These are phyloP conservation scores for Candida tetrigidarum DNA, from an alignment of 1,139 yeast species.

Conservation along the genomic window DNA sequence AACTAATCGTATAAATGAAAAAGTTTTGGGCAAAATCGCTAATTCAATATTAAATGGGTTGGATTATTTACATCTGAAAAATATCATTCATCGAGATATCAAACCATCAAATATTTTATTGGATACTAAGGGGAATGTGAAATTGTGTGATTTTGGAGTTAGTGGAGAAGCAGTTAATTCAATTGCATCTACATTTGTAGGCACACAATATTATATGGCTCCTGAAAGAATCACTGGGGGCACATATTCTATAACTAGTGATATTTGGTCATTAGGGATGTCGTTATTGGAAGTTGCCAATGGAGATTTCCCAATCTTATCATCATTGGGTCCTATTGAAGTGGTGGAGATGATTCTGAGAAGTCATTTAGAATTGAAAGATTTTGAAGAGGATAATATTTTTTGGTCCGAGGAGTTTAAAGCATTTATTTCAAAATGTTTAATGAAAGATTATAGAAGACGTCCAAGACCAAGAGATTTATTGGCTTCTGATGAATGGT, in stretches of 20 bases:
- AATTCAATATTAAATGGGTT: conserved; percentile 83
- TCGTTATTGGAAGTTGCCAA: conserved; percentile 91
- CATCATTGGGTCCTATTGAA: conserved; percentile 75
- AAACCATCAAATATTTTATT: conserved; percentile 91
- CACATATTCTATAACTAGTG: conserved; percentile 92
- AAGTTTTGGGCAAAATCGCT: conserved; percentile 88
- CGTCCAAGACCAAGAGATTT: conserved; percentile 94
- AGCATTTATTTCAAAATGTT: conserved; percentile 78
- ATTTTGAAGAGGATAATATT: conserved; percentile 77
- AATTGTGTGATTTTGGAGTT: conserved; percentile 98
- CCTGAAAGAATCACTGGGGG: conserved; percentile 97
- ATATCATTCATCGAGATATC: conserved; percentile 90
- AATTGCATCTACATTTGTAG: conserved; percentile 93
- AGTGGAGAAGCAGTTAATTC: conserved; percentile 97
- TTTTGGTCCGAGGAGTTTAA: conserved; percentile 84
- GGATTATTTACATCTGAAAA: conserved; percentile 83
- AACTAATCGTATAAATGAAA: conserved; percentile 92
- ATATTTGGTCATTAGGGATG: conserved; percentile 94
- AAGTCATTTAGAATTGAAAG: conserved; percentile 75
- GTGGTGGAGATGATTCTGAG: conserved; percentile 79
- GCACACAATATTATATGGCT: conserved; percentile 98
- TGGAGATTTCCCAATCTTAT: conserved; percentile 73
- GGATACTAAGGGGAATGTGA: conserved; percentile 77
- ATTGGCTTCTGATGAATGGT: conserved; percentile 40
- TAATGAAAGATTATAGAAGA: conserved; percentile 76